Percentiles rank a stretch among this genome's conserved stretches.
phyloP scores from a whole-genome alignment of 805 yeast species.

The Pichia californica region DNA sequence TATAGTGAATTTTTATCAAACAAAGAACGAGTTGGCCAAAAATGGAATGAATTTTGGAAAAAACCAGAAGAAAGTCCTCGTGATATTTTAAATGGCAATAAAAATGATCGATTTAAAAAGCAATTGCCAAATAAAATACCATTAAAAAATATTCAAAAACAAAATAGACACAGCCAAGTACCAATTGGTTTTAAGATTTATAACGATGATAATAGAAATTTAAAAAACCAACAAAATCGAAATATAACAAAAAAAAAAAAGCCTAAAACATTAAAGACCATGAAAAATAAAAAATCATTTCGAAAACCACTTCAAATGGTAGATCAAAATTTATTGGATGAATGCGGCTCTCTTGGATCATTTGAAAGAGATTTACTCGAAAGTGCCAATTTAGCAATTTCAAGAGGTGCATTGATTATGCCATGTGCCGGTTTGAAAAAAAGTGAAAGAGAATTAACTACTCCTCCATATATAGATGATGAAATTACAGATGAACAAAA shows the following conservation, averaged over 20 bases:
- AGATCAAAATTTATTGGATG: not conserved
- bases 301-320: not conserved
- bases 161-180: too few species aligned
- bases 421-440: not conserved
- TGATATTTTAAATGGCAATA: too few species aligned
- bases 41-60: conserved; percentile 1
- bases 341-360: not conserved
- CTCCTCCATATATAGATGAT: not conserved
- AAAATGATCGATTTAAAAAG: too few species aligned
- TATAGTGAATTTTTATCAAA: conserved; percentile 12
- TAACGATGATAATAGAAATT: too few species aligned
- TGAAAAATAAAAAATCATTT: not conserved
- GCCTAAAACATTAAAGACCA: not conserved
- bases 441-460: not conserved
- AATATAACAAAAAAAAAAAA: not conserved
- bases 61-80: conserved; percentile 1
- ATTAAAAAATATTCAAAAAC: too few species aligned
- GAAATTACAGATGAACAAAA: not conserved
- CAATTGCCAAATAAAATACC: too few species aligned
- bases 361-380: conserved; percentile 3
- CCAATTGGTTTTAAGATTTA: too few species aligned
- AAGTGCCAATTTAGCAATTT: not conserved
- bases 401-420: not conserved
- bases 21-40: not conserved
- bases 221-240: too few species aligned